Evolutionary conservation across 495 filamentous ascomycete species (phyloP), one percentile per base, ranked within the genome.

Genomic region (Penicillium tannophilum): DNA sequence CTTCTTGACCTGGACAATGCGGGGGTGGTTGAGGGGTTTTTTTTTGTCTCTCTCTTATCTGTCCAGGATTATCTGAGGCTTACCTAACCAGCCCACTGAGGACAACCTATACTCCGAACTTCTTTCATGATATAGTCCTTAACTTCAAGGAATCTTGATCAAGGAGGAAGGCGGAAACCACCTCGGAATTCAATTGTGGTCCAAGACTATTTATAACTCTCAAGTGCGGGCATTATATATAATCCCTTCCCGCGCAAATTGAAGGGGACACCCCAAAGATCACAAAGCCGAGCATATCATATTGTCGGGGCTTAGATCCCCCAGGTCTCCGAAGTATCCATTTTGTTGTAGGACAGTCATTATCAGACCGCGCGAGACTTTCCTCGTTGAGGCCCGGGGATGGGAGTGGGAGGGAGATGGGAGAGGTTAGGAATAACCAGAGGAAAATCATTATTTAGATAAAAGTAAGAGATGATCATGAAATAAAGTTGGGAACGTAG

Each of bases 81-180:
- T 63, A 63, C 52, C 17, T 63, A 63, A 63, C 31, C 46, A 39
- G 33, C 44, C 52, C 42, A 24, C 39, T 41, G 33, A 35, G 8
- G 33, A 11, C 6, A 8, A 10, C 9, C 33, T 12, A 0, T 35
- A 35, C 33, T 35, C 11, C 9, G 4, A 7, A 35, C 33, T 35
- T 35, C 33, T 35, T 35, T 8, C 33, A 12, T 1, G 8, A 35
- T 35, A 10, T 7, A 12, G 28, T 0, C 6, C 28, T 7, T 5
- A 28, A 28, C 4, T 4, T 28, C 6, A 28, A 7, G 28, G 6
- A 0, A 28, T 28, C 4, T 28, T 4, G 6, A 28, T 28, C 28
- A 28, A 28, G 28, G 1, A 3, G 33, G 3, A 35, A 11, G 3
- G 11, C 33, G 11, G 11, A 12, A 11, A 35, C 2, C 33, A 23